phyloP scores from a whole-genome alignment of 2,329 filamentous ascomycete species.

The Alternaria triticimaculans region DNA sequence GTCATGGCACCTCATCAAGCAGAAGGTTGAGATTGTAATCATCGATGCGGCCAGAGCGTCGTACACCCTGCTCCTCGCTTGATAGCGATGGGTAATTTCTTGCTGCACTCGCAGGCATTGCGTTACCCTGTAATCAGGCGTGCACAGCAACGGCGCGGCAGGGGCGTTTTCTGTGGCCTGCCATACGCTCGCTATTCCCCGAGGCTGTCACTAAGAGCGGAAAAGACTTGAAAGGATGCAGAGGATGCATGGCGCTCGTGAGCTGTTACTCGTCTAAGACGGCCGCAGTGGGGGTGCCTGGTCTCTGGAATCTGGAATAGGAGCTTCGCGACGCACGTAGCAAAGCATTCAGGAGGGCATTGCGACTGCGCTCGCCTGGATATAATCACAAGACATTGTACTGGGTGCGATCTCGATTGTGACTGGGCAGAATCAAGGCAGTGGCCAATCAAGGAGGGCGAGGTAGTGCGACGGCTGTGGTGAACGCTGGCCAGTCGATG shows the following conservation, averaged over 20 bases:
- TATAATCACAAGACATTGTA: background rate
- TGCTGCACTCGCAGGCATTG: background rate
- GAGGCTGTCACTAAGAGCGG: slow-evolving; percentile 4
- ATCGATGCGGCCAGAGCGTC: background rate
- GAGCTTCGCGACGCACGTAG: background rate
- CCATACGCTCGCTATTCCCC: slow-evolving; percentile 4
- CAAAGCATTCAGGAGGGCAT: background rate
- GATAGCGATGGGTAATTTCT: slow-evolving; percentile 1
- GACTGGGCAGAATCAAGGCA: slow-evolving; percentile 6
- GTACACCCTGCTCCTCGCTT: background rate
- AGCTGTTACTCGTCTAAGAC: background rate
- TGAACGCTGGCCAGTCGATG: slow-evolving; percentile 2
- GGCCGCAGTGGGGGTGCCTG: background rate
- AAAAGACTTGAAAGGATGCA: slow-evolving; percentile 2
- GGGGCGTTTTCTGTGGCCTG: background rate
- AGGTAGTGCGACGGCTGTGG: slow-evolving; percentile 7
- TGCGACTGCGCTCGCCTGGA: background rate
- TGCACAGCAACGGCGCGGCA: slow-evolving; percentile 8
- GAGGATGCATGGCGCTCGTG: slow-evolving; percentile 11
- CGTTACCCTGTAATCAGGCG: slow-evolving; percentile 4
- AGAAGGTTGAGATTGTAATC: background rate
- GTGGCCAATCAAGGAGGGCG: slow-evolving; percentile 9
- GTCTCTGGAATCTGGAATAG: background rate
- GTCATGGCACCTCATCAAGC: background rate
- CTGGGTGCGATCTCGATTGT: background rate